Percentiles rank a stretch among this genome's conserved stretches.
Conservation (phyloP, 139 green algal species). For the Ulvella scutata region DNA sequence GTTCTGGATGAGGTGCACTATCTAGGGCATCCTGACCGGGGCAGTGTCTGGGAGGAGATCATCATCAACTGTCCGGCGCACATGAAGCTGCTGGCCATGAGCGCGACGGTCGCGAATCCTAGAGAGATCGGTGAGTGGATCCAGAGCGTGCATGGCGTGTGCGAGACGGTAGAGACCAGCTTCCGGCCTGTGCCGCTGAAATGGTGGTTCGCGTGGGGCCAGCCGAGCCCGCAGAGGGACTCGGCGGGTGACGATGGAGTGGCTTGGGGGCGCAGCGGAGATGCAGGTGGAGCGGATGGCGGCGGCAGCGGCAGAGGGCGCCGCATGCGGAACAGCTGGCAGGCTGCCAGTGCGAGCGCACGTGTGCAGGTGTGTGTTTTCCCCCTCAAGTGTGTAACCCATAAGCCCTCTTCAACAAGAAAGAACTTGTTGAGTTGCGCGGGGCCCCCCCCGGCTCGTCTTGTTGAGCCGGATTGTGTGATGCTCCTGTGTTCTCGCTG, state of each 20-base stretch:
- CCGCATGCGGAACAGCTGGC: not conserved
- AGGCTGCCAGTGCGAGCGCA: too few species aligned
- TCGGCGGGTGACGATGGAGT: constrained; percentile 1
- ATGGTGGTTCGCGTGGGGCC: constrained; percentile 67
- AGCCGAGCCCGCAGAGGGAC: not conserved
- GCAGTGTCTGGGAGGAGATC: constrained; percentile 93
- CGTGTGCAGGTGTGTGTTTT: too few species aligned
- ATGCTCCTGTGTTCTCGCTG: too few species aligned
- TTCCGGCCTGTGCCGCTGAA: constrained; percentile 81
- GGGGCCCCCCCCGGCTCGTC: too few species aligned
- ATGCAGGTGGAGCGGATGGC: not conserved
- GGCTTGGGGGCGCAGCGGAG: not conserved
- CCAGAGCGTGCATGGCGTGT: constrained; percentile 33
- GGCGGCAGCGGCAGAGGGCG: not conserved
- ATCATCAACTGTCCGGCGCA: constrained; percentile 87
- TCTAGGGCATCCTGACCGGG: constrained; percentile 54
- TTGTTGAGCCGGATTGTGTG: too few species aligned
- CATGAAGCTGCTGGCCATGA: constrained; percentile 83
- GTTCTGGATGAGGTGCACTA: constrained; percentile 95
- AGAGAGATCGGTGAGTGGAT: constrained; percentile 90
- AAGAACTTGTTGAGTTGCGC: too few species aligned
- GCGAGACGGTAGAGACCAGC: constrained; percentile 48
- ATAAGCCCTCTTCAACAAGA: too few species aligned
- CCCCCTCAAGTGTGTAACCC: too few species aligned
- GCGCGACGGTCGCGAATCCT: constrained; percentile 86